Evolutionary conservation across 257 asterid genomes (phyloP).

Genomic region (Lycium barbarum): DNA sequence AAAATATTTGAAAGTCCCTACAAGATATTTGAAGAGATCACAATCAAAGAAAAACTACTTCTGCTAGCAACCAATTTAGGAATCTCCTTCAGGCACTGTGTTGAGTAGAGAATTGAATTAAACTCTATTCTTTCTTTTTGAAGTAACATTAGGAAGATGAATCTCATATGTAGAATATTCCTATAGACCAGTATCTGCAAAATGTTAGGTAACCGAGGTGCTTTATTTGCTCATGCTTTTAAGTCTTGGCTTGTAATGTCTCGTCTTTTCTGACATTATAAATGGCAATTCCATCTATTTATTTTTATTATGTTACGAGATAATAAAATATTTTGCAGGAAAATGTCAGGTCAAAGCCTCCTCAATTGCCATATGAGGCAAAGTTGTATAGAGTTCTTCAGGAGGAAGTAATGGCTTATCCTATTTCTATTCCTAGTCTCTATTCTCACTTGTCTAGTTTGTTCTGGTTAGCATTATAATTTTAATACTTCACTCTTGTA

Average conservation of each 20-base stretch:
- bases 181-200: not conserved
- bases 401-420: slow-evolving; percentile 74
- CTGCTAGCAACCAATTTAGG: not conserved
- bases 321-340: slow-evolving; percentile 47
- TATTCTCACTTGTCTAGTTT: not conserved
- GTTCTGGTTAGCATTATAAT: not conserved
- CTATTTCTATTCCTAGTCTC: no score
- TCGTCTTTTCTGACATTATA: not conserved
- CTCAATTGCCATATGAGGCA: slow-evolving; percentile 85
- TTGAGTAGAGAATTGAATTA: not conserved
- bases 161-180: not conserved
- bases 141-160: not conserved
- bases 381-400: slow-evolving; percentile 83
- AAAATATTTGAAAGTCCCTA: no score
- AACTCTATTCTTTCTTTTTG: not conserved
- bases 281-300: not conserved
- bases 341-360: slow-evolving; percentile 85
- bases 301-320: not conserved
- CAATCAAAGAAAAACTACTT: not conserved
- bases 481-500: slow-evolving; percentile 38
- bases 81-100: not conserved
- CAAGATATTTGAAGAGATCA: no score
- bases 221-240: not conserved
- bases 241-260: not conserved
- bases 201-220: not conserved